Evolutionary conservation across 805 yeast genomes (phyloP).

Genomic region (Candida ovalis): DNA sequence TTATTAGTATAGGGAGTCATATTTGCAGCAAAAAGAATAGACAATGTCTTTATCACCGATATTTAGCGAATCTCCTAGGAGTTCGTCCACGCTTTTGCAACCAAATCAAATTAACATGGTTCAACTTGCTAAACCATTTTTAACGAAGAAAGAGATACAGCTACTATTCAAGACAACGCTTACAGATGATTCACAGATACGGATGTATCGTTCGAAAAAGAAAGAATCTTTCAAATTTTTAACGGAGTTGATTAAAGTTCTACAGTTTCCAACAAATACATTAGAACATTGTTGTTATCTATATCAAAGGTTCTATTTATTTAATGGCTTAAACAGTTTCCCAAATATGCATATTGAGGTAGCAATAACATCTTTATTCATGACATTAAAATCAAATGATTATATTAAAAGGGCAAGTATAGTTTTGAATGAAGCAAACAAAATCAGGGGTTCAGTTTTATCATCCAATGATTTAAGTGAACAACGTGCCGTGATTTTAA

Average conservation of each 20-base stretch:
- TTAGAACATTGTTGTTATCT: conserved; percentile 68
- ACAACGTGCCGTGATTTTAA: conserved; percentile 53
- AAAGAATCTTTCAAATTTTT: conserved; percentile 49
- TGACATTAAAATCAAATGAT: conserved; percentile 79
- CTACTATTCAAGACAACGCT: conserved; percentile 17
- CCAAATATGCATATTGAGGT: conserved; percentile 48
- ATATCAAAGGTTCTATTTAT: conserved; percentile 67
- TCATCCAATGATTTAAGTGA: conserved; percentile 39
- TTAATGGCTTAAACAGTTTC: conserved; percentile 54
- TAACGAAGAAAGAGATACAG: conserved; percentile 27
- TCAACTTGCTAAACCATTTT: conserved; percentile 34
- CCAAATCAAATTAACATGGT: conserved; percentile 11
- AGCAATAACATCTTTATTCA: conserved; percentile 63
- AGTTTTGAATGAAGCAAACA: conserved; percentile 47
- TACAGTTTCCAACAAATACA: conserved; percentile 68
- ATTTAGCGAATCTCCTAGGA: not conserved
- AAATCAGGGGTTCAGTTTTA: conserved; percentile 28
- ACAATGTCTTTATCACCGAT: not conserved
- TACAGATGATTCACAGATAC: conserved; percentile 17
- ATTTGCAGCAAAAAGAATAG: no score
- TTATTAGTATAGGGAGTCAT: no score
- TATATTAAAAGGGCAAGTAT: conserved; percentile 73
- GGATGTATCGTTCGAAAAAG: conserved; percentile 22
- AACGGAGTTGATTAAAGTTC: conserved; percentile 45
- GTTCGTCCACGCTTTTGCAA: not conserved